Percentiles rank a stretch among this genome's conserved stretches.
phyloP scores from a whole-genome alignment of 1,284 basidiomycete genomes.

The Microbotryomycetes sp. region DNA sequence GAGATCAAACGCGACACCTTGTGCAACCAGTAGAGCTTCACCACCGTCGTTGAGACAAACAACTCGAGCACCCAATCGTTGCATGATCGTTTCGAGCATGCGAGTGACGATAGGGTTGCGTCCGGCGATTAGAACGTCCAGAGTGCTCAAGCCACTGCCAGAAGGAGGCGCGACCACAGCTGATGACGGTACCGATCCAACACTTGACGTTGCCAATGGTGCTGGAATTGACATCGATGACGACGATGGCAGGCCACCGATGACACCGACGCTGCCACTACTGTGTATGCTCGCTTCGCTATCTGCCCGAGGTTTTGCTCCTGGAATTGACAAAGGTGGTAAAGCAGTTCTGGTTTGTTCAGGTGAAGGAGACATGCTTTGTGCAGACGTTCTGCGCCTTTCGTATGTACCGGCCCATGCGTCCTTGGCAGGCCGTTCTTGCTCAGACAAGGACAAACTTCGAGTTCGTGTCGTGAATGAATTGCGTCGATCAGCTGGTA shows the following conservation, averaged over 20 bases:
- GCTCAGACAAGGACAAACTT: conserved; percentile 26
- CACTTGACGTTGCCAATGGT: conserved; percentile 21
- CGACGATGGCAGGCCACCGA: background rate
- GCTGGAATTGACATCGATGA: conserved; percentile 6
- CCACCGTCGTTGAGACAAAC: conserved; percentile 92
- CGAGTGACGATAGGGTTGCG: conserved; percentile 92
- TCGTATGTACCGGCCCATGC: conserved; percentile 5
- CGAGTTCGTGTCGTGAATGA: conserved; percentile 35
- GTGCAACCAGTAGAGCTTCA: conserved; percentile 93
- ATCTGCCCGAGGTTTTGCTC: conserved; percentile 33
- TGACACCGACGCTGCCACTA: conserved; percentile 35
- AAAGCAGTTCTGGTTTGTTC: conserved; percentile 2
- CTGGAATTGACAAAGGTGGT: conserved; percentile 51
- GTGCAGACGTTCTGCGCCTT: conserved; percentile 12
- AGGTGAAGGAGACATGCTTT: conserved; percentile 13
- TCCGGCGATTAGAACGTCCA: conserved; percentile 89
- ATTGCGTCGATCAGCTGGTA: conserved; percentile 21
- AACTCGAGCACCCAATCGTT: conserved; percentile 85
- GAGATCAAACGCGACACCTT: conserved; percentile 59
- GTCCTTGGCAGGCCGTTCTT: conserved; percentile 16
- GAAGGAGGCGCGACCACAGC: conserved; percentile 27
- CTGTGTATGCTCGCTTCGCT: conserved; percentile 28
- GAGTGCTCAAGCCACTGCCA: conserved; percentile 42
- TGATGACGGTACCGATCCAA: conserved; percentile 19
- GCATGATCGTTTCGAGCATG: conserved; percentile 87